Percentiles rank a stretch among this genome's conserved stretches.
Conservation (phyloP, 345 rosid species). For the Lepidium aucheri region DNA sequence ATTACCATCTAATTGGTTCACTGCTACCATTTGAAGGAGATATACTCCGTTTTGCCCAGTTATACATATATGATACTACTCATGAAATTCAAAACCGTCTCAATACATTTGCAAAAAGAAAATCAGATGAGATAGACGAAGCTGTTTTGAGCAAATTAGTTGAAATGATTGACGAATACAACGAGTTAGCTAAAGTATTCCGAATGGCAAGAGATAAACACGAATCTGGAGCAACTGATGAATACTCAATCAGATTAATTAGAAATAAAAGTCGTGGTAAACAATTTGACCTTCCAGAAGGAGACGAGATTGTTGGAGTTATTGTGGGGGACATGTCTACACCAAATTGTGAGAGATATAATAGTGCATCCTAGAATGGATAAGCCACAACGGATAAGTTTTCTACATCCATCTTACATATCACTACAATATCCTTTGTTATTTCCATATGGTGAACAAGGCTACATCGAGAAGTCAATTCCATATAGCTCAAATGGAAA, state of each 20-base stretch:
- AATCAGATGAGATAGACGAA: not conserved
- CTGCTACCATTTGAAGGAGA: not conserved
- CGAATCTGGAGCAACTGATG: not conserved
- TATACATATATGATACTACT: not conserved
- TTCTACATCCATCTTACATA: not conserved
- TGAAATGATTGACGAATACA: not conserved
- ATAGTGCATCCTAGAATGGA: not conserved
- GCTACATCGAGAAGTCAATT: not conserved
- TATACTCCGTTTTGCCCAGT: not conserved
- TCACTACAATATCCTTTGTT: not conserved
- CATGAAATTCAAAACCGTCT: slow-evolving; percentile 5
- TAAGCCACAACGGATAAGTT: not conserved
- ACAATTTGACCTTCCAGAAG: not conserved
- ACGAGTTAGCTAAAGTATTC: not conserved
- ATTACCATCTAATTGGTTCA: not conserved
- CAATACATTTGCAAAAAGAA: not conserved
- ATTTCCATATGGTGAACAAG: not conserved
- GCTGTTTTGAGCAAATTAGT: not conserved
- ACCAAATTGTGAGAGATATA: not conserved
- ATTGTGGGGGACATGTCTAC: not conserved
- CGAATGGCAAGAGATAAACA: not conserved
- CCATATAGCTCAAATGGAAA: not conserved
- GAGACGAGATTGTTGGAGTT: not conserved
- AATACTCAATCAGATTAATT: not conserved
- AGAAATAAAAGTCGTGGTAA: not conserved